These are phyloP conservation scores for Ailanthus altissimus DNA, from an alignment of 345 rosid species.

Conservation along the genomic window DNA sequence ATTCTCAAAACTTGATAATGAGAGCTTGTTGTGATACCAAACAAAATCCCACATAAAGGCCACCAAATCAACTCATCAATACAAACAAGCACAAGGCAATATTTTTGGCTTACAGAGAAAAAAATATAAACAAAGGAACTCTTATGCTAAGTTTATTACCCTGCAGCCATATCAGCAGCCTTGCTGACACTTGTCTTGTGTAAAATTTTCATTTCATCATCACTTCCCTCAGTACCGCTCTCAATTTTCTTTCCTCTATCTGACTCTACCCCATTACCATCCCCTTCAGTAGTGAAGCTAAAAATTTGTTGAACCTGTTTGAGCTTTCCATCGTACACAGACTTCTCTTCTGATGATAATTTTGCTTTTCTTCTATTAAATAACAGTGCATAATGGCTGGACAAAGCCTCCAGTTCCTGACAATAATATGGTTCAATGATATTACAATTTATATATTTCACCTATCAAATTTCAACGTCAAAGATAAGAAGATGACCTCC, in stretches of 20 bases:
- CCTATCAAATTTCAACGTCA: conserved; percentile 22
- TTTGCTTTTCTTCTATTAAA: conserved; percentile 88
- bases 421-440: conserved; percentile 27
- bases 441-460: conserved; percentile 20
- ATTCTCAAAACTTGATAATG: conserved; percentile 1
- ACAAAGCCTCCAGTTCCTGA: conserved; percentile 94
- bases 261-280: conserved; percentile 49
- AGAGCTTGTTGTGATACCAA: conserved; percentile 8
- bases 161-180: conserved; percentile 98
- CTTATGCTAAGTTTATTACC: conserved; percentile 46
- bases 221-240: conserved; percentile 57
- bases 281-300: conserved; percentile 54
- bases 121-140: conserved; percentile 6
- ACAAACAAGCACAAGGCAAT: background rate
- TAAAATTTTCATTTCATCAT: conserved; percentile 72
- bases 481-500: conserved; percentile 57
- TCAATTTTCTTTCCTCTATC: conserved; percentile 89
- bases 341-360: conserved; percentile 72
- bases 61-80: background rate
- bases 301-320: conserved; percentile 85
- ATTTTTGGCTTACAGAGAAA: background rate
- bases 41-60: background rate
- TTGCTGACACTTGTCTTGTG: conserved; percentile 80
- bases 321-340: conserved; percentile 70
- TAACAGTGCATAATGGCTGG: conserved; percentile 79